These are phyloP conservation scores for Simplicillium aogashimaense DNA, from an alignment of 2,329 filamentous ascomycete species.

Conservation along the genomic window DNA sequence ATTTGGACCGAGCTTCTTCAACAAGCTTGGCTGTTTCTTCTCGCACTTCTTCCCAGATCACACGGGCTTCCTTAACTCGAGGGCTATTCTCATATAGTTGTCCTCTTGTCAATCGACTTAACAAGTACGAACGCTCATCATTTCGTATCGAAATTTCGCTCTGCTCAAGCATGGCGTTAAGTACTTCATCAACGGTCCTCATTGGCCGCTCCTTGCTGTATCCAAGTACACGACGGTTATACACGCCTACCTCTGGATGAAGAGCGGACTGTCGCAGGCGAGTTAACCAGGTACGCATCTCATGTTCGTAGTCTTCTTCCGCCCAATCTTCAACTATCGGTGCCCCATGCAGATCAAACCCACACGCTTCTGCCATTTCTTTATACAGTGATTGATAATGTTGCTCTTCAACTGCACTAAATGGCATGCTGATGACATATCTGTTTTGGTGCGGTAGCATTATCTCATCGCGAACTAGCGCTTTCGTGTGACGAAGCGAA, in stretches of 20 bases:
- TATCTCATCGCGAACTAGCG: slow-evolving; percentile 68
- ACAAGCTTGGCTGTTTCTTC: slow-evolving; percentile 43
- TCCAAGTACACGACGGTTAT: slow-evolving; percentile 54
- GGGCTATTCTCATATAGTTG: slow-evolving; percentile 73
- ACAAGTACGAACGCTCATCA: slow-evolving; percentile 59
- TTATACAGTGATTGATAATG: slow-evolving; percentile 71
- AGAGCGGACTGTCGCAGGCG: slow-evolving; percentile 73
- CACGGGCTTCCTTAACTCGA: slow-evolving; percentile 55
- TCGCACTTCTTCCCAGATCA: slow-evolving; percentile 55
- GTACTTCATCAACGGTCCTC: slow-evolving; percentile 74
- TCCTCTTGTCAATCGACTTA: slow-evolving; percentile 56
- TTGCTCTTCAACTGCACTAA: slow-evolving; percentile 84
- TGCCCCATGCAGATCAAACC: slow-evolving; percentile 52
- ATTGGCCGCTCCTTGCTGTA: slow-evolving; percentile 55
- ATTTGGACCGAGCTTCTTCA: slow-evolving; percentile 51
- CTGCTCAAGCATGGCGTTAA: slow-evolving; percentile 86
- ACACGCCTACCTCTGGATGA: slow-evolving; percentile 70
- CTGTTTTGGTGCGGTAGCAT: slow-evolving; percentile 73
- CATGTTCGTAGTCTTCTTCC: slow-evolving; percentile 52
- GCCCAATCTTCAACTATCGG: slow-evolving; percentile 56
- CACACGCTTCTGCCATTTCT: slow-evolving; percentile 62
- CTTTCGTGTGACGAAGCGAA: slow-evolving; percentile 78
- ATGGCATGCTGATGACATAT: slow-evolving; percentile 80
- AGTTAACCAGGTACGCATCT: slow-evolving; percentile 72
- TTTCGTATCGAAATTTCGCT: slow-evolving; percentile 57